Base-by-base conservation (phyloP, 371 early-diverging fungal species). In the Circinella umbellata region DNA sequence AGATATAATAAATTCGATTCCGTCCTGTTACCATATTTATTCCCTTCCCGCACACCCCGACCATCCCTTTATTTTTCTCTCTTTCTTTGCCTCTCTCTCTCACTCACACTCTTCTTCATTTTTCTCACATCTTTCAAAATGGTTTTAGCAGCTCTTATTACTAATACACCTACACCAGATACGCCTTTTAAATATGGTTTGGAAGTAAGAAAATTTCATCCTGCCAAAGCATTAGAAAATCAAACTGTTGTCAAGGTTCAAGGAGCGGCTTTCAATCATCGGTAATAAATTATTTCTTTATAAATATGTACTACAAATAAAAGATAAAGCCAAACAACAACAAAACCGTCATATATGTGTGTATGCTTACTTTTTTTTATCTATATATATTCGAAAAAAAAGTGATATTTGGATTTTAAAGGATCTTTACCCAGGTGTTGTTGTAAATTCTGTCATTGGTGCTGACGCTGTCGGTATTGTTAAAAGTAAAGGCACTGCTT, bases 261-360 rank as follows among this genome's bases (percentile, higher is more conserved):
- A 27, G 91, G 90, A 0, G 88, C 89, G 47, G 86, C 92, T 7
- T 79, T 92, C 64, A 93, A 93, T 71, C 92, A 91, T 69, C 86
- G 91, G 81, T 80, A 76, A 64, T 57, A 14, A 37, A 42, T 11
- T 27, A 27, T 27, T 27, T 27, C 27, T 27, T 27, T 27, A 27
- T 27, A 27, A 27, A 27, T 27, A 27, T 27, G 27, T 27, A 27
- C 0, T 27, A 27, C 27, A 27, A 27, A 27, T 27, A 27, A 27
- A 27, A 27, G 2, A 27, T 27, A 27, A 27, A 1, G 2, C 27
- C 27, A 27, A 27, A 27, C 27, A 27, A 27, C 27, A 27, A 27
- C 27, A 27, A 27, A 27, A 27, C 2, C 27, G 27, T 27, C 27
- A 27, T 27, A 27, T 27, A 27, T 27, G 1, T 27, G 27, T 27